A percentile compares a stretch with the other conserved stretches of the same genome.
phyloP scores from a whole-genome alignment of 495 filamentous ascomycete genomes.

The Hyaloscypha hepaticicola region DNA sequence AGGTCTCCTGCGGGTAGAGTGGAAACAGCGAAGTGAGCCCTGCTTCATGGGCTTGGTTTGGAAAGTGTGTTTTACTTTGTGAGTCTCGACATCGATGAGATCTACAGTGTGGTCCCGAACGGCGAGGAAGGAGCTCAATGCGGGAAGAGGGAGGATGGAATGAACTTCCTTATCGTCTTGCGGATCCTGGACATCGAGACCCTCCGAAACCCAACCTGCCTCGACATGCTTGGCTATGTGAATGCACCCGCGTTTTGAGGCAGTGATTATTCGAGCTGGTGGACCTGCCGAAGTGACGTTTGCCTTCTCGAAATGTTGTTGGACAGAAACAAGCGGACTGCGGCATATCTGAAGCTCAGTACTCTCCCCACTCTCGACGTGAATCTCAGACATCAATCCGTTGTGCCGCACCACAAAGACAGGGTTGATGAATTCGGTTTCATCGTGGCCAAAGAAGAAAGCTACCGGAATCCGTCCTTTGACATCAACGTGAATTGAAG shows the following conservation, averaged over 20 bases:
- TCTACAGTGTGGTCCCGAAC: constrained; percentile 49
- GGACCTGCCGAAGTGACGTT: constrained; percentile 14
- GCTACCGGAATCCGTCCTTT: constrained; percentile 52
- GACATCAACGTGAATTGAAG: constrained; percentile 44
- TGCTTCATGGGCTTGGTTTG: constrained; percentile 54
- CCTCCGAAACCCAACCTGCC: constrained; percentile 33
- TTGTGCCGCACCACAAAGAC: constrained; percentile 57
- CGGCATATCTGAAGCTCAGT: constrained; percentile 43
- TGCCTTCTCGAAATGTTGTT: constrained; percentile 40
- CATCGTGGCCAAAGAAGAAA: constrained; percentile 54
- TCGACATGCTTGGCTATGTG: constrained; percentile 43
- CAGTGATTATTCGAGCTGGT: constrained; percentile 39
- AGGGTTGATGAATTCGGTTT: constrained; percentile 35
- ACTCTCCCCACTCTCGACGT: constrained; percentile 32
- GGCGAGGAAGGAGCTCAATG: constrained; percentile 49
- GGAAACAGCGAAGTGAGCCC: constrained; percentile 50
- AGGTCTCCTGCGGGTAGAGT: constrained; percentile 44
- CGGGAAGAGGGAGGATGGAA: constrained; percentile 39
- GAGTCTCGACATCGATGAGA: constrained; percentile 51
- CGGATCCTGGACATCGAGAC: constrained; percentile 32
- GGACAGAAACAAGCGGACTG: constrained; percentile 44
- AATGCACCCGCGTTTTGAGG: constrained; percentile 44
- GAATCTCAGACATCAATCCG: constrained; percentile 55
- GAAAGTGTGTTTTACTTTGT: constrained; percentile 54
- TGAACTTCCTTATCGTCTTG: constrained; percentile 33